Percentiles rank a stretch among this genome's conserved stretches.
Conservation (phyloP, 148 eudicot genomes). For the Rhododendron henanense region DNA sequence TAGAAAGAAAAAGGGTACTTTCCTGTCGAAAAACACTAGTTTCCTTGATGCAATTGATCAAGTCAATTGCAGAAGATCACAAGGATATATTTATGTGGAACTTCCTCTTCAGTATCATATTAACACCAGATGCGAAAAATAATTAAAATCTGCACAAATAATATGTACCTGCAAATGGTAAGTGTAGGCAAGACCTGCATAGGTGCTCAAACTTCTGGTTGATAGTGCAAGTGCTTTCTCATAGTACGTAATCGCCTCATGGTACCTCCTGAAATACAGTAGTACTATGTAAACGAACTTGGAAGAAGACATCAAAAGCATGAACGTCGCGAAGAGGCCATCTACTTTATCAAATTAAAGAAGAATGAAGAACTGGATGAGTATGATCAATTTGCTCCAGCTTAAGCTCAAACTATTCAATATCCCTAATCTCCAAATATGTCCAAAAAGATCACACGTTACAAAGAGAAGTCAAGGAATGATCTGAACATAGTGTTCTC, state of each 20-base stretch:
- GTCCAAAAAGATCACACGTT: background rate
- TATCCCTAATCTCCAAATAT: background rate
- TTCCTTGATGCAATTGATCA: background rate
- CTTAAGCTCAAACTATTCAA: background rate
- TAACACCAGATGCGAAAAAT: background rate
- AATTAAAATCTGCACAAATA: background rate
- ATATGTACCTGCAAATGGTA: constrained; percentile 78
- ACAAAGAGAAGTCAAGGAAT: background rate
- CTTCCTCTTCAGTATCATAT: background rate
- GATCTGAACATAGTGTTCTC: background rate
- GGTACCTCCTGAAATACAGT: constrained; percentile 57
- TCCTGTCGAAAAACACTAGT: background rate
- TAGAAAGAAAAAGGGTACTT: background rate
- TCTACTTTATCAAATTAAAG: background rate
- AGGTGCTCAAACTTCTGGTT: constrained; percentile 85
- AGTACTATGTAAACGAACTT: background rate
- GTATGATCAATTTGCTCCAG: background rate
- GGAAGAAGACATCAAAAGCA: background rate
- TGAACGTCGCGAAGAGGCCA: background rate
- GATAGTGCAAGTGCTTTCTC: constrained; percentile 91
- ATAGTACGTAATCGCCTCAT: constrained; percentile 72
- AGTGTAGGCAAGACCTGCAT: constrained; percentile 98
- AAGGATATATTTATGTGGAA: background rate
- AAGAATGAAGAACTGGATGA: background rate
- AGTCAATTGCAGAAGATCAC: background rate